Evolutionary conservation across 1,139 yeast species (phyloP).

Genomic region (Diutina pseudorugosa): DNA sequence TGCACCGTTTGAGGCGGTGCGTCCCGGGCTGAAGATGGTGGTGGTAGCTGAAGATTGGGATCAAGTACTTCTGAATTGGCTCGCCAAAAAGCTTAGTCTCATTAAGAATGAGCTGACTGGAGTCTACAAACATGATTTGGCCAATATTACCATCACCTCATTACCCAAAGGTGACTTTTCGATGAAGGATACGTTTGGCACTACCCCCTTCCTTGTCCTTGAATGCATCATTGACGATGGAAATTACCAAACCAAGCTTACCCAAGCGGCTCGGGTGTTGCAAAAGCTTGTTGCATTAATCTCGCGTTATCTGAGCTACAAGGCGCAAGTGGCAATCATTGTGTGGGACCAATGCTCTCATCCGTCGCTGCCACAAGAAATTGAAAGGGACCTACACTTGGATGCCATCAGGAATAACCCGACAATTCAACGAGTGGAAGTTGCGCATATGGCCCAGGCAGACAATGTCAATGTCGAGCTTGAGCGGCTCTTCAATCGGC

Average conservation of each 20-base stretch:
- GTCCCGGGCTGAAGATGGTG: conserved; percentile 18
- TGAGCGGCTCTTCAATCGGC: not conserved
- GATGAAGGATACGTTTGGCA: conserved; percentile 22
- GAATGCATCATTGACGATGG: conserved; percentile 22
- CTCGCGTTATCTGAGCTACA: conserved; percentile 21
- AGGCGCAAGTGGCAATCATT: conserved; percentile 25
- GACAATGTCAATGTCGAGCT: not conserved
- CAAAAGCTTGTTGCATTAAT: conserved; percentile 25
- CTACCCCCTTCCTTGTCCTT: conserved; percentile 27
- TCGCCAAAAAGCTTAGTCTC: conserved; percentile 26
- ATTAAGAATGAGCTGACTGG: conserved; percentile 15
- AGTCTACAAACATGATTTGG: conserved; percentile 16
- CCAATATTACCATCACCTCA: not conserved
- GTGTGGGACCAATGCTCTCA: conserved; percentile 19
- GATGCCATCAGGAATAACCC: not conserved
- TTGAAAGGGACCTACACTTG: not conserved
- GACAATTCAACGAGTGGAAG: not conserved
- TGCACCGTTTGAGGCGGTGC: conserved; percentile 13
- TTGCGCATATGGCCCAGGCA: not conserved
- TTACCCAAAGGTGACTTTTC: conserved; percentile 23
- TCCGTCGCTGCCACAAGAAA: not conserved
- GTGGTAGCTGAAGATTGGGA: conserved; percentile 35
- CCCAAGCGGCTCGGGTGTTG: conserved; percentile 24
- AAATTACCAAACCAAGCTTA: conserved; percentile 16
- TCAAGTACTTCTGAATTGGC: conserved; percentile 32